Evolutionary conservation across 768 basidiomycete species (phyloP).

Genomic region (Lentinula raphanica): DNA sequence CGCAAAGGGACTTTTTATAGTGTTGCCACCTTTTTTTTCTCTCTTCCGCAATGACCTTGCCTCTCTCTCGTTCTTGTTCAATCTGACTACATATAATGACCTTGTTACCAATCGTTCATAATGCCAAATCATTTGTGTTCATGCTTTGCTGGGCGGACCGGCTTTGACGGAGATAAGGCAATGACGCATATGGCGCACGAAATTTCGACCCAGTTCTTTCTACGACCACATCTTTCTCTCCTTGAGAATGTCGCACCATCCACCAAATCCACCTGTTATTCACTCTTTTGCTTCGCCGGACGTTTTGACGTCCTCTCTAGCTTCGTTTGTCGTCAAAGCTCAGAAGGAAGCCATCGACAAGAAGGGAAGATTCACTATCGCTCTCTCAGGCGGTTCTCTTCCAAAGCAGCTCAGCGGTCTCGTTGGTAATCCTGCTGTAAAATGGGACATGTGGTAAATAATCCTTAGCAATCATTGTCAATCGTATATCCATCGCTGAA

Average conservation of each 20-base stretch:
- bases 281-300: slow-evolving; percentile 58
- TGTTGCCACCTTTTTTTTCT: not conserved
- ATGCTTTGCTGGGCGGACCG: not conserved
- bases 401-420: slow-evolving; percentile 77
- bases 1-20: not conserved
- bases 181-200: not conserved
- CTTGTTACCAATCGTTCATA: not conserved
- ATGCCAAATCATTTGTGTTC: not conserved
- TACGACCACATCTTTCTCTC: not conserved
- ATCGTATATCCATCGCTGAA: not conserved
- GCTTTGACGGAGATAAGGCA: not conserved
- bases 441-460: slow-evolving; percentile 91
- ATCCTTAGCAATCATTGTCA: not conserved
- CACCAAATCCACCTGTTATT: slow-evolving; percentile 66
- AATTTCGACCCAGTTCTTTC: not conserved
- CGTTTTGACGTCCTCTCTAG: slow-evolving; percentile 60
- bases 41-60: not conserved
- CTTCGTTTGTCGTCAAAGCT: slow-evolving; percentile 76
- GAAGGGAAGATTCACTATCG: slow-evolving; percentile 87
- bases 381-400: slow-evolving; percentile 89
- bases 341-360: slow-evolving; percentile 88
- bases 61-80: not conserved
- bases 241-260: slow-evolving; percentile 29
- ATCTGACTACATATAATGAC: slow-evolving; percentile 3
- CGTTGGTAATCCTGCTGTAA: slow-evolving; percentile 55